A percentile compares a stretch with the other conserved stretches of the same genome.
Conservation (phyloP, 148 eudicot genomes). For the Diospyros kaki region DNA sequence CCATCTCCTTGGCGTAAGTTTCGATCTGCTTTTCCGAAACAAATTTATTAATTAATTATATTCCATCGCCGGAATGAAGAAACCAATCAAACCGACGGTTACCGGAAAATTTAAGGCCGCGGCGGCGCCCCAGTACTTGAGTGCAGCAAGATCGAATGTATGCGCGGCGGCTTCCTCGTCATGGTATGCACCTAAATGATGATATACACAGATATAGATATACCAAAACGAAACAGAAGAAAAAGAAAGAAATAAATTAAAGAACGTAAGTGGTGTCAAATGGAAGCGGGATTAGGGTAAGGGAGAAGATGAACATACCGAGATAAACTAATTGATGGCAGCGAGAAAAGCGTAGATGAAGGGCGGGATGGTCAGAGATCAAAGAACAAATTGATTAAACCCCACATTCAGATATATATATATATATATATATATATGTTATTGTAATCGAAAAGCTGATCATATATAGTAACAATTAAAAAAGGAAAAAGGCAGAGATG, state of each 20-base stretch:
- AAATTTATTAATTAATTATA: not conserved
- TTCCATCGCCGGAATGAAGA: not conserved
- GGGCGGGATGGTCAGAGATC: constrained; percentile 39
- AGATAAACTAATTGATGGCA: constrained; percentile 60
- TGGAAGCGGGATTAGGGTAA: not conserved
- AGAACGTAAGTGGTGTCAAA: not conserved
- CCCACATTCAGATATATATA: constrained; percentile 39
- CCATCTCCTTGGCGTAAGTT: constrained; percentile 58
- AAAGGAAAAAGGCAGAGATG: constrained; percentile 18
- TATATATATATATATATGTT: not conserved
- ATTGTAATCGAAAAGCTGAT: too few relatives aligned
- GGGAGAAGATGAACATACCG: constrained; percentile 46
- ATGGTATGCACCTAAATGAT: constrained; percentile 79
- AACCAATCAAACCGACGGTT: constrained; percentile 6
- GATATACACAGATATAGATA: not conserved
- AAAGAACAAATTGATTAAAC: constrained; percentile 22
- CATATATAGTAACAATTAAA: not conserved
- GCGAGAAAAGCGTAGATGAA: constrained; percentile 45
- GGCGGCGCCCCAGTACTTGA: constrained; percentile 86
- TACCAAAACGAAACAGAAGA: not conserved
- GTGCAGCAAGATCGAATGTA: constrained; percentile 93
- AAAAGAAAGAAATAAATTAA: not conserved
- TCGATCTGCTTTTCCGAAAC: constrained; percentile 42
- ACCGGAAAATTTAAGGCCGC: constrained; percentile 83
- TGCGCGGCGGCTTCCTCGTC: constrained; percentile 86